Percentiles rank a stretch among this genome's conserved stretches.
These are phyloP conservation scores for Sporothrix pallida DNA, from an alignment of 2,329 filamentous ascomycete genomes.

Conservation along the genomic window DNA sequence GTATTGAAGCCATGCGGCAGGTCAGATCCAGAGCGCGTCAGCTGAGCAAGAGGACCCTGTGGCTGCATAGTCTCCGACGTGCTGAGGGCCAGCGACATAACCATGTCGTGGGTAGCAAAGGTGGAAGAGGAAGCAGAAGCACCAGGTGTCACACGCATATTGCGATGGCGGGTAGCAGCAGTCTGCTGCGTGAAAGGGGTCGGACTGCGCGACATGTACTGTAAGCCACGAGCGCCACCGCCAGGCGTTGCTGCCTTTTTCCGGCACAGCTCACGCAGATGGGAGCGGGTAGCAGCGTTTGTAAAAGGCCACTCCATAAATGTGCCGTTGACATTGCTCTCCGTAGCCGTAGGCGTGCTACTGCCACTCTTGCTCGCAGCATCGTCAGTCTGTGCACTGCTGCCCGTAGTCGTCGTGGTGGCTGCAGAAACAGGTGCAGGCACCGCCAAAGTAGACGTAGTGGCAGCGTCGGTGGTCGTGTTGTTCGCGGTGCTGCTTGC, in stretches of 20 bases:
- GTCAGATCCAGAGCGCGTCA: conserved; percentile 51
- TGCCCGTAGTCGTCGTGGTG: neutral
- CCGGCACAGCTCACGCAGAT: conserved; percentile 68
- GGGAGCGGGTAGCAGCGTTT: conserved; percentile 64
- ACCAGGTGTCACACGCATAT: conserved; percentile 51
- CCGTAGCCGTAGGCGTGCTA: conserved; percentile 57
- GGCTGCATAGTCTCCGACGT: conserved; percentile 70
- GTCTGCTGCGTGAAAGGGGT: conserved; percentile 61
- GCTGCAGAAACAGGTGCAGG: neutral
- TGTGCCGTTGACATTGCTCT: conserved; percentile 49
- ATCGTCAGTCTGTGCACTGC: conserved; percentile 34
- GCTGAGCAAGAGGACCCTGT: conserved; percentile 64
- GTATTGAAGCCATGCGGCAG: conserved; percentile 31
- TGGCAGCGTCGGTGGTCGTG: neutral
- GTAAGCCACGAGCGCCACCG: conserved; percentile 50
- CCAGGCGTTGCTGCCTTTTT: conserved; percentile 54
- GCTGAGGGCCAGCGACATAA: conserved; percentile 65
- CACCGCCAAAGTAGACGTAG: neutral
- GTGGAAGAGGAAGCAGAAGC: conserved; percentile 49
- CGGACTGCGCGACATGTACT: conserved; percentile 59
- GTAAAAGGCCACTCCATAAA: conserved; percentile 70
- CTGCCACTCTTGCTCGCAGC: conserved; percentile 56
- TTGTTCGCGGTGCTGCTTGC: neutral
- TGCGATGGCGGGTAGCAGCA: conserved; percentile 54
- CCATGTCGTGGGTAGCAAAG: conserved; percentile 67